phyloP scores from a whole-genome alignment of 257 asterid species.

The Apocynum venetum region DNA sequence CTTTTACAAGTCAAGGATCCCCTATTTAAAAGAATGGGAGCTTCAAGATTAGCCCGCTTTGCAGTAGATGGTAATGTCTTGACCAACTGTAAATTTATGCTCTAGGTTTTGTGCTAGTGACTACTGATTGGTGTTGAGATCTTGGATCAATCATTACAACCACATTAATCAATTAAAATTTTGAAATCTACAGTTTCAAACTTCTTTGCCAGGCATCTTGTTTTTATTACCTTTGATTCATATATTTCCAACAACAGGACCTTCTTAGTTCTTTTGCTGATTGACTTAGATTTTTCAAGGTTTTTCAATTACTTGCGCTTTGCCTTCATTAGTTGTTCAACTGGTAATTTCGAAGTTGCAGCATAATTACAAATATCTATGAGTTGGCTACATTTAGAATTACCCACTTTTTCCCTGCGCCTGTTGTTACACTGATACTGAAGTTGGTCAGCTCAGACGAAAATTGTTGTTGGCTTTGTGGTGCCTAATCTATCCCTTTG shows the following conservation, averaged over 20 bases:
- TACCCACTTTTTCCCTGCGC: background rate
- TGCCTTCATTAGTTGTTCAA: background rate
- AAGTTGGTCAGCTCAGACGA: background rate
- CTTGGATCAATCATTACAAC: background rate
- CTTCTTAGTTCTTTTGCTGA: background rate
- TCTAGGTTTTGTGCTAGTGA: background rate
- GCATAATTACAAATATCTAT: background rate
- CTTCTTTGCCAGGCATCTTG: background rate
- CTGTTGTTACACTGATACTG: background rate
- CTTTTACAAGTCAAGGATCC: constrained; percentile 94
- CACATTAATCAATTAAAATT: background rate
- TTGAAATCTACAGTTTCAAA: background rate
- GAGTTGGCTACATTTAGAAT: background rate
- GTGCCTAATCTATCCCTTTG: background rate
- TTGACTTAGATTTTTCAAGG: background rate
- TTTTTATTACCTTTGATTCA: background rate
- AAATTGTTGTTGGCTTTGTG: background rate
- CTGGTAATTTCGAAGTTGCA: background rate
- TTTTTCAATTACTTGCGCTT: background rate
- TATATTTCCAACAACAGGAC: background rate
- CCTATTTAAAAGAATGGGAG: constrained; percentile 93
- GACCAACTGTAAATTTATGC: constrained; percentile 1
- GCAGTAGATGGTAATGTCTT: constrained; percentile 74
- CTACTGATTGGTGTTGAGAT: background rate
- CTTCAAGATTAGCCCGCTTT: constrained; percentile 90